Evolutionary conservation across 1,139 yeast species (phyloP).

Genomic region (Yamadazyma dushanensis): DNA sequence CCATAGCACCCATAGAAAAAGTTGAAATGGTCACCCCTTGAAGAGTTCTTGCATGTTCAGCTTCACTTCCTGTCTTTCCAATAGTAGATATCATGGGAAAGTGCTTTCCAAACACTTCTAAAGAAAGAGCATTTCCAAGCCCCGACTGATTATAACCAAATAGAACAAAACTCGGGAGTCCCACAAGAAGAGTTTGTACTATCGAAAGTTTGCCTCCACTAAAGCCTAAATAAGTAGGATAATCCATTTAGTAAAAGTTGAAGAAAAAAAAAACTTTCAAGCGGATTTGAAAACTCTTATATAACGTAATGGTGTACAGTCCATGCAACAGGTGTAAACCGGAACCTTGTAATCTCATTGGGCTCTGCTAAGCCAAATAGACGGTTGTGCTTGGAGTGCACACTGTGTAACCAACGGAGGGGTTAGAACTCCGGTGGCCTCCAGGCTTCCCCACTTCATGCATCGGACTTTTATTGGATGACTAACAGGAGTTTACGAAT

Average conservation of each 20-base stretch:
- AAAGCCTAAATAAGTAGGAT: slow-evolving; percentile 2
- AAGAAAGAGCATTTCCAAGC: slow-evolving; percentile 25
- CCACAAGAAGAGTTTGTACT: slow-evolving; percentile 6
- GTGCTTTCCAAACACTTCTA: slow-evolving; percentile 17
- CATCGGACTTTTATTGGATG: too few relatives aligned
- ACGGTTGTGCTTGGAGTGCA: too few relatives aligned
- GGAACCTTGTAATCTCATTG: too few relatives aligned
- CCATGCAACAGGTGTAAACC: too few relatives aligned
- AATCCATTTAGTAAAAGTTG: background rate
- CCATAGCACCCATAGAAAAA: slow-evolving; percentile 10
- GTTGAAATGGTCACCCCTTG: slow-evolving; percentile 7
- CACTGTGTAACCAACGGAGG: too few relatives aligned
- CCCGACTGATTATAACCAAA: slow-evolving; percentile 70
- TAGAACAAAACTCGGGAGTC: slow-evolving; percentile 8
- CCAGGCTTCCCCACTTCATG: too few relatives aligned
- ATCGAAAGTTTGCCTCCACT: slow-evolving; percentile 6
- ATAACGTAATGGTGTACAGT: too few relatives aligned
- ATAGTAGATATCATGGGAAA: slow-evolving; percentile 6
- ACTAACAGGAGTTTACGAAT: too few relatives aligned
- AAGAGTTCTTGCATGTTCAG: slow-evolving; percentile 4
- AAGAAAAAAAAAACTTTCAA: too few relatives aligned
- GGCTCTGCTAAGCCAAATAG: too few relatives aligned
- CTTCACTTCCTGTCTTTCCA: slow-evolving; percentile 3
- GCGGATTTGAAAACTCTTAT: too few relatives aligned
- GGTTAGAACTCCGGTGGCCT: too few relatives aligned